phyloP scores from a whole-genome alignment of 1,139 yeast species.

The Blastobotrys persicus region DNA sequence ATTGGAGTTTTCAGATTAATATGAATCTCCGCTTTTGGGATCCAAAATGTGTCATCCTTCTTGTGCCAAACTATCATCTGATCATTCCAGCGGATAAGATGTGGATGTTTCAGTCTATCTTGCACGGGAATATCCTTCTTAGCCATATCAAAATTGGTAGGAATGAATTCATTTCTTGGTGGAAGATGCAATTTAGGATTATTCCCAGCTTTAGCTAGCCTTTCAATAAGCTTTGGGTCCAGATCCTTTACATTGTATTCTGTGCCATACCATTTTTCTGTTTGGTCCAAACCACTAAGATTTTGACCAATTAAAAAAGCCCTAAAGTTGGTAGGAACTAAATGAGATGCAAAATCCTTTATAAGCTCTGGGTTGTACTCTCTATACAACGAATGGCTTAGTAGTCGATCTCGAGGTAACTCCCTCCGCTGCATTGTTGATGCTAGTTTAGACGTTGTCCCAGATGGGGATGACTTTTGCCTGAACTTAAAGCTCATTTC shows the following conservation, averaged over 20 bases:
- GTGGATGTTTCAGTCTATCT: constrained; percentile 47
- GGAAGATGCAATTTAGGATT: constrained; percentile 60
- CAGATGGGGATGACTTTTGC: constrained; percentile 63
- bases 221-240: constrained; percentile 40
- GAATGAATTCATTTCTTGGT: constrained; percentile 69
- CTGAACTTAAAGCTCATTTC: constrained; percentile 58
- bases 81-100: constrained; percentile 44
- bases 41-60: constrained; percentile 84
- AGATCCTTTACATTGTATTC: constrained; percentile 57
- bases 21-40: constrained; percentile 78
- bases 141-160: constrained; percentile 66
- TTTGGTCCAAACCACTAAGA: constrained; percentile 40
- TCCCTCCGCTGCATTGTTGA: constrained; percentile 47
- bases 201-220: constrained; percentile 37
- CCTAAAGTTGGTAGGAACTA: constrained; percentile 61
- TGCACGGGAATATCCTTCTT: constrained; percentile 39
- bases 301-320: constrained; percentile 48
- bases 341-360: constrained; percentile 47
- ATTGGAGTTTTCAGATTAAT: constrained; percentile 63
- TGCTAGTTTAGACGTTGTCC: constrained; percentile 55
- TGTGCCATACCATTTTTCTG: constrained; percentile 90
- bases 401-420: constrained; percentile 62
- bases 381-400: constrained; percentile 57
- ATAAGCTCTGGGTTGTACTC: constrained; percentile 59
- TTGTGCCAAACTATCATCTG: constrained; percentile 74